Evolutionary conservation across 169 alveolate species (phyloP), one percentile per base, ranked within the genome.

Genomic region (Cyclospora cayetanensis): DNA sequence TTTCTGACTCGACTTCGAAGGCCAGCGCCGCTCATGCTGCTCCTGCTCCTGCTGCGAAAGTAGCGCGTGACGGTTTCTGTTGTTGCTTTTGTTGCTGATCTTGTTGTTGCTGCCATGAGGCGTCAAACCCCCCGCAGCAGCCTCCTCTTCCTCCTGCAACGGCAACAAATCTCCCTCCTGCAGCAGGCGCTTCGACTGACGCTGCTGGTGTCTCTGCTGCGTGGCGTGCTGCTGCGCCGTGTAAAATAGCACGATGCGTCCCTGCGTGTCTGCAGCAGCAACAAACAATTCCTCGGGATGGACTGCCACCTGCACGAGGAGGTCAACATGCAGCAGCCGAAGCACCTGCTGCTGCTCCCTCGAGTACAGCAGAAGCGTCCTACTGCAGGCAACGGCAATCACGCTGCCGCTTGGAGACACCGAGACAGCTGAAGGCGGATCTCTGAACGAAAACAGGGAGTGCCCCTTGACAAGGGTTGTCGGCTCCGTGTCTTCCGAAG

Each of bases 211-310:
- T 60, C 41, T 29, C 63, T 39, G 84, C 31, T 72, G 84, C 84
- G 35, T 35, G 50, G n/a, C 35, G 31, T 41, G 35, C 84, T 72
- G 84, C 63, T 37, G 60, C 1, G 84, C 84, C 20, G 63, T 43
- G 50, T 72, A 72, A 20, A 72, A 86, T 20, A 68, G 53, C 22
- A 68, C 52, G 3, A 86, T 86, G 43, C 92, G 92, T 1, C 92
- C 92, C 15, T 31, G 74, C 7, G 11, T 37, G 42, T 86, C 92
- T 0, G 65, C 92, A 4, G 86, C 92, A 25, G 80, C 92, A 37
- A 86, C 77, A 29, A 86, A 86, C 60, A 65, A 50, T 74, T 86
- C 92, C 76, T 65, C 76, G 63, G 92, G 92, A 86, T 86, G 92
- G 42, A 86, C 29, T 9, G 92, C 25, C 92, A 86, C 92, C 86